These are phyloP conservation scores for Naematelia encephala DNA, from an alignment of 768 basidiomycete genomes.

Conservation along the genomic window DNA sequence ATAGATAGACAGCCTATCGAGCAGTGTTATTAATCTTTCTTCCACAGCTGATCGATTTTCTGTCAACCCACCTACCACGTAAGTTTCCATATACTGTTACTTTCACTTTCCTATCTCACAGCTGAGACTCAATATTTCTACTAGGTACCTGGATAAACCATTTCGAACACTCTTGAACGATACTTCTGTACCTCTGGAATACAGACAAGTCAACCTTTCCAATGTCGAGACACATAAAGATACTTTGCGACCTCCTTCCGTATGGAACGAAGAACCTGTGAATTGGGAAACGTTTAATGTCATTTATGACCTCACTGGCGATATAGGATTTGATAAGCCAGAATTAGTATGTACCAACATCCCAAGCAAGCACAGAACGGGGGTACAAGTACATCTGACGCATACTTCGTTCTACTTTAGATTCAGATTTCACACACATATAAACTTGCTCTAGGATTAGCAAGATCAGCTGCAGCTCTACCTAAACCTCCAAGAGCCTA, in stretches of 20 bases:
- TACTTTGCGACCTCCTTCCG: slow-evolving; percentile 28
- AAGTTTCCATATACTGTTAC: neutral
- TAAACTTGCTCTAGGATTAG: slow-evolving; percentile 35
- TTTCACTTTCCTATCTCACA: neutral
- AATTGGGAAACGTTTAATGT: slow-evolving; percentile 30
- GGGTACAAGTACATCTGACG: too few species aligned
- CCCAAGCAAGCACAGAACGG: neutral
- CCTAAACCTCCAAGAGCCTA: slow-evolving; percentile 24
- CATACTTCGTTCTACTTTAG: too few species aligned
- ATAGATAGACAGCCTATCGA: too few species aligned
- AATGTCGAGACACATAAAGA: slow-evolving; percentile 24
- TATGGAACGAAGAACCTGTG: slow-evolving; percentile 7
- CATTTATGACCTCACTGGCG: slow-evolving; percentile 47
- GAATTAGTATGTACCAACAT: slow-evolving; percentile 31
- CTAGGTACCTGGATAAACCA: slow-evolving; percentile 38
- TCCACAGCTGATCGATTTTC: slow-evolving; percentile 39
- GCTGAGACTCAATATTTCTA: neutral
- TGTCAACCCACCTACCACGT: slow-evolving; percentile 45
- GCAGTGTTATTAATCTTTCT: neutral
- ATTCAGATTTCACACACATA: slow-evolving; percentile 46
- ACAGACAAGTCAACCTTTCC: slow-evolving; percentile 43
- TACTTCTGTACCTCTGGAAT: slow-evolving; percentile 25
- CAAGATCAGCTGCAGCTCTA: slow-evolving; percentile 33
- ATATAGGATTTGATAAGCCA: slow-evolving; percentile 44
- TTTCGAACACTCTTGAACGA: slow-evolving; percentile 32